Evolutionary conservation across 345 rosid species (phyloP).

Genomic region (Balakata baccata): DNA sequence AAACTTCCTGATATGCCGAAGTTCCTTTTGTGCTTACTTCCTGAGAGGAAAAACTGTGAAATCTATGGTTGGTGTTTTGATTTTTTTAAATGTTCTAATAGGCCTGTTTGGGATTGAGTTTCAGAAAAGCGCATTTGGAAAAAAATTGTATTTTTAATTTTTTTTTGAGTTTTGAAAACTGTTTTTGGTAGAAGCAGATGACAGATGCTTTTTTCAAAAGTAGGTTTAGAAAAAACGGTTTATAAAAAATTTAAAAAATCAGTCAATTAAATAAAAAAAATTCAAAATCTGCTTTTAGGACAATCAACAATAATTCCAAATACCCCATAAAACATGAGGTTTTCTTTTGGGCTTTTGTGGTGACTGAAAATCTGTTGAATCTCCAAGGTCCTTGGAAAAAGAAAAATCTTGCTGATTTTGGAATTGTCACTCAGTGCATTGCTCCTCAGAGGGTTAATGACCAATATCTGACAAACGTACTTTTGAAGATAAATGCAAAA

Average conservation of each 20-base stretch:
- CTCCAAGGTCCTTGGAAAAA: slow-evolving; percentile 82
- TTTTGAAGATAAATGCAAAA: slow-evolving; percentile 91
- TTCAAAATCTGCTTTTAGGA: no score
- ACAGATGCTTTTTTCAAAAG: no score
- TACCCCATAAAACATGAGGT: no score
- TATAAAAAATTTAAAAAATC: no score
- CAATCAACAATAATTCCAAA: no score
- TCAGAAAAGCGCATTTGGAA: no score
- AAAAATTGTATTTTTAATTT: no score
- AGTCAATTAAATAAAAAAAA: no score
- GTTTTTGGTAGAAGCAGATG: no score
- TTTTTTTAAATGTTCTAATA: neutral
- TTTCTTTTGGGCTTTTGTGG: neutral
- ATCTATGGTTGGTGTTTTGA: slow-evolving; percentile 53
- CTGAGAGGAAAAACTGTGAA: slow-evolving; percentile 75
- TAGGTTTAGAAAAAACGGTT: no score
- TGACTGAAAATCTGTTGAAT: neutral
- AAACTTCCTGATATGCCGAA: slow-evolving; percentile 65
- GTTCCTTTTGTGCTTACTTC: slow-evolving; percentile 78
- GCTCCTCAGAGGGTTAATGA: slow-evolving; percentile 72
- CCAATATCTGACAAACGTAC: slow-evolving; percentile 84
- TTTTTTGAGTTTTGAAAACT: no score
- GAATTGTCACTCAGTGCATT: slow-evolving; percentile 84
- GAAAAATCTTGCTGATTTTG: slow-evolving; percentile 68
- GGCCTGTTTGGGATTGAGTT: no score